Percentiles rank a stretch among this genome's conserved stretches.
These are phyloP conservation scores for Pulveroboletus sp. DNA, from an alignment of 768 basidiomycete genomes.

Conservation along the genomic window DNA sequence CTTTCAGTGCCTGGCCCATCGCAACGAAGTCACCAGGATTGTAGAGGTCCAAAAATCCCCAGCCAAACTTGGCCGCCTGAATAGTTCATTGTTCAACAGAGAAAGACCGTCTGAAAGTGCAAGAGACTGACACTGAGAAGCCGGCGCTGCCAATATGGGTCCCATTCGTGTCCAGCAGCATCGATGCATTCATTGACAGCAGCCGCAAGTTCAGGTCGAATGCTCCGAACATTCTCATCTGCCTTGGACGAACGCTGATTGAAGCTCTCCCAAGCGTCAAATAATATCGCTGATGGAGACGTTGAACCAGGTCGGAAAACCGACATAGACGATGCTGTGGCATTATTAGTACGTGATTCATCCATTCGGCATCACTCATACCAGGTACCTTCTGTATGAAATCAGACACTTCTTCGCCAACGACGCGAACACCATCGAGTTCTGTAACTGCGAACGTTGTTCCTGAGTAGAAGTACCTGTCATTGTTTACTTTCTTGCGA, in stretches of 20 bases:
- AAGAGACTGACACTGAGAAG: conserved; percentile 62
- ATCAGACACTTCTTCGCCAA: conserved; percentile 77
- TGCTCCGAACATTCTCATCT: conserved; percentile 86
- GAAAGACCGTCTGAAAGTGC: not conserved
- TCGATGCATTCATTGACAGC: conserved; percentile 93
- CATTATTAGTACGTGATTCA: not conserved
- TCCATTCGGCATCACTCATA: conserved; percentile 31
- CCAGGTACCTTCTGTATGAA: conserved; percentile 93
- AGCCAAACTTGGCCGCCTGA: conserved; percentile 95
- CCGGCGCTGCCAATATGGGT: conserved; percentile 82
- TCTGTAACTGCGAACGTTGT: conserved; percentile 79
- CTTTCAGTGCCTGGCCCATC: conserved; percentile 90
- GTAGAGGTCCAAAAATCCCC: conserved; percentile 88
- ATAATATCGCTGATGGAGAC: conserved; percentile 86
- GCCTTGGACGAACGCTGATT: conserved; percentile 81
- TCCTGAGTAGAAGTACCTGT: conserved; percentile 79
- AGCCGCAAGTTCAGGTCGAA: conserved; percentile 77
- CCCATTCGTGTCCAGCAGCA: conserved; percentile 90
- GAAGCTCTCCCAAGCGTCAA: conserved; percentile 90
- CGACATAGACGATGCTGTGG: conserved; percentile 68
- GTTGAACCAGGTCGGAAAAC: conserved; percentile 93
- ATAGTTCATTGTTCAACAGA: not conserved
- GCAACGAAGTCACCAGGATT: conserved; percentile 89
- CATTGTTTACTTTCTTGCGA: conserved; percentile 7
- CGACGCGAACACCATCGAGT: conserved; percentile 82